These are phyloP conservation scores for Physcia stellaris DNA, from an alignment of 495 filamentous ascomycete species.

Conservation along the genomic window DNA sequence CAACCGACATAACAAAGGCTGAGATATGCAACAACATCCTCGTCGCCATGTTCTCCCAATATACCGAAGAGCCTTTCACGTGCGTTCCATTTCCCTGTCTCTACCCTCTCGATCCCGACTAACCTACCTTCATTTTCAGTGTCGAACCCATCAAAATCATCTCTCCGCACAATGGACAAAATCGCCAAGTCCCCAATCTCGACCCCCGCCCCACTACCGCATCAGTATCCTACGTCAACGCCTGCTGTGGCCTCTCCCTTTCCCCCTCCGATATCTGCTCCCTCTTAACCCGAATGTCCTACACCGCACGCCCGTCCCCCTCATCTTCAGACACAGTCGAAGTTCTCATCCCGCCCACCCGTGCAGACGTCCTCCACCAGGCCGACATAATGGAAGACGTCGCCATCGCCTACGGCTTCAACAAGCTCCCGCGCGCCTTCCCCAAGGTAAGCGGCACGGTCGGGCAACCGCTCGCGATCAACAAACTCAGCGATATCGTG, in stretches of 20 bases:
- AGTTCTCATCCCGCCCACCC: conserved; percentile 71
- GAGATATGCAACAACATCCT: conserved; percentile 92
- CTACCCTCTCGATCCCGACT: background rate
- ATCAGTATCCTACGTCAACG: conserved; percentile 83
- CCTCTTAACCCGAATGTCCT: conserved; percentile 76
- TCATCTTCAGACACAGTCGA: conserved; percentile 53
- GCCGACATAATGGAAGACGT: conserved; percentile 99
- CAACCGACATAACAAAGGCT: conserved; percentile 91
- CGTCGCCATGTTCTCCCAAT: conserved; percentile 92
- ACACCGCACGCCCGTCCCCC: conserved; percentile 52
- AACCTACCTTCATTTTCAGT: conserved; percentile 15
- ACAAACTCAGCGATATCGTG: conserved; percentile 88
- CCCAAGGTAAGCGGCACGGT: conserved; percentile 74
- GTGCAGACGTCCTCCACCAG: conserved; percentile 90
- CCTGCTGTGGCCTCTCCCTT: conserved; percentile 70
- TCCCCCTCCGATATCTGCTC: conserved; percentile 57
- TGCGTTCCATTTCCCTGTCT: conserved; percentile 17
- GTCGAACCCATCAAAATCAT: conserved; percentile 86
- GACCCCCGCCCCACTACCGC: conserved; percentile 61
- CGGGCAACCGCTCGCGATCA: conserved; percentile 75
- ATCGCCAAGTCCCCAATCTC: conserved; percentile 66
- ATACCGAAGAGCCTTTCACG: conserved; percentile 78
- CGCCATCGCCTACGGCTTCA: conserved; percentile 92
- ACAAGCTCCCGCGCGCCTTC: conserved; percentile 72
- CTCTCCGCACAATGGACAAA: conserved; percentile 79